phyloP scores from a whole-genome alignment of 2,329 filamentous ascomycete species.

The Fusarium gaditjirri region DNA sequence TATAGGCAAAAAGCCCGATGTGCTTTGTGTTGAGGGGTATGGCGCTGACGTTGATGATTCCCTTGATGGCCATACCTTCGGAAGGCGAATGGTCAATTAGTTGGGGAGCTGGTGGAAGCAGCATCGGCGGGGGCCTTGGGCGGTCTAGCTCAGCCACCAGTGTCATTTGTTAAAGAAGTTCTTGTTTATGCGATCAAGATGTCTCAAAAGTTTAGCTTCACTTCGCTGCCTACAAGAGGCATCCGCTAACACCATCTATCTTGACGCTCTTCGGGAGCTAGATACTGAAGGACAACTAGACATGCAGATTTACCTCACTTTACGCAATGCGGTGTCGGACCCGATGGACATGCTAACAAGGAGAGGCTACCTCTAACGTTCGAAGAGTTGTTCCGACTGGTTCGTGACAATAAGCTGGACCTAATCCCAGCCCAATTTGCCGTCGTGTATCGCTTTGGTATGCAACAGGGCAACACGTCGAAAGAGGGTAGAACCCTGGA shows the following conservation, averaged over 20 bases:
- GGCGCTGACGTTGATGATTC: not conserved
- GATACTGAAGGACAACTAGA: not conserved
- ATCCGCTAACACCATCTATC: not conserved
- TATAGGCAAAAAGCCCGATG: too few relatives aligned
- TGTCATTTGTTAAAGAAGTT: not conserved
- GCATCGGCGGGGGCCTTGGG: not conserved
- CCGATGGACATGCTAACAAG: not conserved
- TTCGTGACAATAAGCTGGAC: not conserved
- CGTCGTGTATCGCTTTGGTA: not conserved
- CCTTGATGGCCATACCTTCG: not conserved
- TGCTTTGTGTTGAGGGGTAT: not conserved
- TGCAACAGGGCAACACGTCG: not conserved
- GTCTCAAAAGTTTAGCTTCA: not conserved
- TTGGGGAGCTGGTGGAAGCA: not conserved
- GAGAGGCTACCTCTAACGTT: not conserved
- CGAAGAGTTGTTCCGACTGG: not conserved
- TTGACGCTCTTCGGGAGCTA: not conserved
- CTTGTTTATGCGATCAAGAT: not conserved
- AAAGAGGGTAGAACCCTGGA: not conserved
- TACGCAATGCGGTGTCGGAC: not conserved
- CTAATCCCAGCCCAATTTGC: not conserved
- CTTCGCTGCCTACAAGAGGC: not conserved
- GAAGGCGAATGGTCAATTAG: not conserved
- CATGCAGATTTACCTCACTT: not conserved
- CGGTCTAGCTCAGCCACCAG: not conserved